Evolutionary conservation across 2,329 filamentous ascomycete species (phyloP).

Genomic region (Graphium sp.): DNA sequence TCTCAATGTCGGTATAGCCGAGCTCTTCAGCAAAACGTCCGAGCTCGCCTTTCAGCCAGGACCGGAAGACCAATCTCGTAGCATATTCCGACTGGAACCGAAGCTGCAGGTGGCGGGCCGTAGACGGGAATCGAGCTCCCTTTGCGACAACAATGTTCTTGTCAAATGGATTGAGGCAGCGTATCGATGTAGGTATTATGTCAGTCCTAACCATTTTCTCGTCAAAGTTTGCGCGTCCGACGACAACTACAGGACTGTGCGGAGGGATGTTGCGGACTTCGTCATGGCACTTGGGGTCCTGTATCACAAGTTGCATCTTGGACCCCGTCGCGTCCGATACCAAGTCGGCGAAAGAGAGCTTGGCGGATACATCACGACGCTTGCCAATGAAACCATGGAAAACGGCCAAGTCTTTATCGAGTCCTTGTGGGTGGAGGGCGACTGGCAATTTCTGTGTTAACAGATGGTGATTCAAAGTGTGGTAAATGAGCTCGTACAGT

Average conservation of each 20-base stretch:
- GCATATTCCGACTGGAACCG: slow-evolving; percentile 54
- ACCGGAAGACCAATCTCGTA: slow-evolving; percentile 54
- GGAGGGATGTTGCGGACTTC: slow-evolving; percentile 26
- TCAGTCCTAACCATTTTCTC: too few species aligned
- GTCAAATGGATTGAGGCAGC: slow-evolving; percentile 56
- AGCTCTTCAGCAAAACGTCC: slow-evolving; percentile 36
- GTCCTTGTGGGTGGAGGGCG: too few species aligned
- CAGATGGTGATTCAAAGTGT: too few species aligned
- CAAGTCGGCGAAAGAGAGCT: slow-evolving; percentile 52
- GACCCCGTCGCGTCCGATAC: too few species aligned
- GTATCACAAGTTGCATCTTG: too few species aligned
- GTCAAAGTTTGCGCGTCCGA: too few species aligned
- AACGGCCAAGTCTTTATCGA: slow-evolving; percentile 4
- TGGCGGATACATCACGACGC: slow-evolving; percentile 48
- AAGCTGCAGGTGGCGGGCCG: slow-evolving; percentile 70
- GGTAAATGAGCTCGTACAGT: neutral
- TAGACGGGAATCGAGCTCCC: slow-evolving; percentile 56
- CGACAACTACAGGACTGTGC: too few species aligned
- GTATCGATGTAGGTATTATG: slow-evolving; percentile 43
- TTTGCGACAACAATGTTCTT: slow-evolving; percentile 61
- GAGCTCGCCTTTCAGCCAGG: slow-evolving; percentile 33
- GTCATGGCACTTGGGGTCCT: slow-evolving; percentile 18
- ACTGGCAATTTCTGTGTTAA: too few species aligned
- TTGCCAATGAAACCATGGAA: slow-evolving; percentile 59
- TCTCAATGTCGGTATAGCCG: slow-evolving; percentile 69